Conservation (phyloP, 1,139 yeast genomes). For the Taphrina deformans region DNA sequence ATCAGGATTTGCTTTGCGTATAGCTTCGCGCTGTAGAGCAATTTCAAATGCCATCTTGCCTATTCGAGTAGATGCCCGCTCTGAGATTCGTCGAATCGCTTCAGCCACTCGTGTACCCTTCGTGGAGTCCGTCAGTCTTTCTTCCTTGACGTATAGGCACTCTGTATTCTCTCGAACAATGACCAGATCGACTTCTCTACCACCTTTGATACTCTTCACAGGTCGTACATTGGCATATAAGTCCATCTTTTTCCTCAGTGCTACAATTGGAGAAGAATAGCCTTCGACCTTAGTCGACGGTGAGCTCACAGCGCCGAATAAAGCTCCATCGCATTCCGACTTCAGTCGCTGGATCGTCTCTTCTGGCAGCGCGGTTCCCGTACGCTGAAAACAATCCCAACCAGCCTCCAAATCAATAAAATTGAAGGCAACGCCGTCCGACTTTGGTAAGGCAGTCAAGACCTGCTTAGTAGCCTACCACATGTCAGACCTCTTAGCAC, state of each 20-base stretch:
- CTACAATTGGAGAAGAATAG: constrained; percentile 96
- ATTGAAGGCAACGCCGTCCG: constrained; percentile 74
- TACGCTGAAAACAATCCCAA: constrained; percentile 83
- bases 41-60: constrained; percentile 90
- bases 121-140: constrained; percentile 65
- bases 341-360: constrained; percentile 79
- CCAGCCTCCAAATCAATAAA: constrained; percentile 91
- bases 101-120: constrained; percentile 88
- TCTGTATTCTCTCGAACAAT: constrained; percentile 98
- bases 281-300: constrained; percentile 94
- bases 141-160: constrained; percentile 88
- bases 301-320: constrained; percentile 89
- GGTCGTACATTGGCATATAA: constrained; percentile 97
- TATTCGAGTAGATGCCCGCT: constrained; percentile 78
- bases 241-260: constrained; percentile 90
- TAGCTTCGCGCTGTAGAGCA: constrained; percentile 84
- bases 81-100: constrained; percentile 94
- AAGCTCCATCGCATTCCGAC: constrained; percentile 89
- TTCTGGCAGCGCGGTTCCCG: constrained; percentile 94
- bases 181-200: constrained; percentile 91
- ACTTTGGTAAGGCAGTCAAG: constrained; percentile 74
- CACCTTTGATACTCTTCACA: constrained; percentile 84
- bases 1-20: constrained; percentile 63
- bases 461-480: constrained; percentile 53
- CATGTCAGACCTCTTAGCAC: constrained; percentile 56